Conservation (phyloP, 2,329 filamentous ascomycete species). For the Cladosporium sp. region DNA sequence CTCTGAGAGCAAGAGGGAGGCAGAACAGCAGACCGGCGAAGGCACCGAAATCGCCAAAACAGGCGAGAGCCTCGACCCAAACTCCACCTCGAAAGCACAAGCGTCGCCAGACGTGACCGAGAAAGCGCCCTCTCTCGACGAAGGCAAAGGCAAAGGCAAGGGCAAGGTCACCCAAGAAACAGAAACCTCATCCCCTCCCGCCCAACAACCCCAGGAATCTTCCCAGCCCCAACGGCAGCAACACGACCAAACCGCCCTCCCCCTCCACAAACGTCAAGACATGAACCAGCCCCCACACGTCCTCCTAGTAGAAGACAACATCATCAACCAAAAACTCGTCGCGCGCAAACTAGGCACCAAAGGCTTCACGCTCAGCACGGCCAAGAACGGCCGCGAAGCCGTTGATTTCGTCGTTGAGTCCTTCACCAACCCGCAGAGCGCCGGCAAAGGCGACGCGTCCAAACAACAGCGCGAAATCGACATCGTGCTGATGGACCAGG, state of each 20-base stretch:
- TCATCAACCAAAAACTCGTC: slow-evolving; percentile 31
- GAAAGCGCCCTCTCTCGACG: background rate
- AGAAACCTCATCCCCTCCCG: no score
- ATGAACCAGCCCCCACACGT: slow-evolving; percentile 18
- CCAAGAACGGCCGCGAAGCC: slow-evolving; percentile 31
- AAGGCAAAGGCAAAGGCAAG: background rate
- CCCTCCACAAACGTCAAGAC: slow-evolving; percentile 4
- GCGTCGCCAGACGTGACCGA: background rate
- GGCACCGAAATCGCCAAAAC: background rate
- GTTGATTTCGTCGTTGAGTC: slow-evolving; percentile 23
- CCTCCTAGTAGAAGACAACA: slow-evolving; percentile 31
- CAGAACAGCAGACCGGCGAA: background rate
- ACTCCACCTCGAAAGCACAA: background rate
- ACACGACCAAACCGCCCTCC: background rate
- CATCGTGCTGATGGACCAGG: slow-evolving; percentile 31
- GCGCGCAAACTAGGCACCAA: slow-evolving; percentile 25
- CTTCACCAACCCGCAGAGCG: slow-evolving; percentile 11
- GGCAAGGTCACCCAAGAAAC: background rate
- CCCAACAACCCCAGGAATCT: background rate
- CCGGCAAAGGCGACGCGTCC: slow-evolving; percentile 4
- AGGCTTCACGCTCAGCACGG: slow-evolving; percentile 28
- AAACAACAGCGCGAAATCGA: slow-evolving; percentile 20
- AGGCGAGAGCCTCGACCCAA: background rate
- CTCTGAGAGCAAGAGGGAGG: background rate
- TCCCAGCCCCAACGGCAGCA: background rate